These are phyloP conservation scores for Lagenaria siceraria DNA, from an alignment of 306 rosid genomes.

Conservation along the genomic window DNA sequence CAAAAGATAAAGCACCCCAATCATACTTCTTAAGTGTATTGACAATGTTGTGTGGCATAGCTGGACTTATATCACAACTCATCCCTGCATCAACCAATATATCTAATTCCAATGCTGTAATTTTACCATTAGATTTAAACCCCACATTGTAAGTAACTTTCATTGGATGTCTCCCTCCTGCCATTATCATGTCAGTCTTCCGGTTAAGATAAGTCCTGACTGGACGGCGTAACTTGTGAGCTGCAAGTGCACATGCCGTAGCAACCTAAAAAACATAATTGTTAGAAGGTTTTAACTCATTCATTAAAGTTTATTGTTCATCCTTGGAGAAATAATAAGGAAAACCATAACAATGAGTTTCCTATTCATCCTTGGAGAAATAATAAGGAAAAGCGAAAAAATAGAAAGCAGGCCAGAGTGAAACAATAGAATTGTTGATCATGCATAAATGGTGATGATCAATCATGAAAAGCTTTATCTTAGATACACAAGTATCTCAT, in stretches of 20 bases:
- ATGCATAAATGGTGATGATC: neutral
- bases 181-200: slow-evolving; percentile 82
- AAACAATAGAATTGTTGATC: neutral
- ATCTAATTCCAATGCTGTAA: slow-evolving; percentile 62
- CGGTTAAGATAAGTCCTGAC: slow-evolving; percentile 73
- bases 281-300: neutral
- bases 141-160: slow-evolving; percentile 75
- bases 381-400: neutral
- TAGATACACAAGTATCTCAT: neutral
- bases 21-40: slow-evolving; percentile 61
- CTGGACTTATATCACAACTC: slow-evolving; percentile 46
- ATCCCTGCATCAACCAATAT: slow-evolving; percentile 75
- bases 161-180: slow-evolving; percentile 98
- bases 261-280: slow-evolving; percentile 42
- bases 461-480: neutral
- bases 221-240: slow-evolving; percentile 59
- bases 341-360: neutral
- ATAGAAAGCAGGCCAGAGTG: neutral
- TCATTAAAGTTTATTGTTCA: neutral
- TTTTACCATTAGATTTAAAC: slow-evolving; percentile 72
- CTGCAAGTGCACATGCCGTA: slow-evolving; percentile 79
- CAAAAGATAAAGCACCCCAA: slow-evolving; percentile 81
- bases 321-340: neutral
- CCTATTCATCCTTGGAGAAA: too few relatives aligned
- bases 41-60: slow-evolving; percentile 38